A percentile compares a stretch with the other conserved stretches of the same genome.
Conservation (phyloP, 768 basidiomycete species). For the Heimioporus sp. region DNA sequence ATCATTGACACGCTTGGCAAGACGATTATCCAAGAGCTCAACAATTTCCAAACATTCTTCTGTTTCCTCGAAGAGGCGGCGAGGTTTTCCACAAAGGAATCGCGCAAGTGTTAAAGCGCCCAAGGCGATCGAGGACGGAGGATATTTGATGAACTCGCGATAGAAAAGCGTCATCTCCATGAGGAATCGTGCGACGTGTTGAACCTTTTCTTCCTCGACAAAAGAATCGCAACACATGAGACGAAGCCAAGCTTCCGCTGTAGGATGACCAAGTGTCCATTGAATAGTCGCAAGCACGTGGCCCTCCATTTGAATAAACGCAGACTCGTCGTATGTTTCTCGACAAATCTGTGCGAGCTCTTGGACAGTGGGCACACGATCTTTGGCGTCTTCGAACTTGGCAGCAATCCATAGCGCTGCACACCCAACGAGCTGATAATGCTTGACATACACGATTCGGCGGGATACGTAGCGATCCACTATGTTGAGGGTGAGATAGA, state of each 20-base stretch:
- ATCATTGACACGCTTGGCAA: slow-evolving; percentile 86
- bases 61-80: slow-evolving; percentile 80
- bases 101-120: slow-evolving; percentile 88
- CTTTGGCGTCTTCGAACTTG: slow-evolving; percentile 99
- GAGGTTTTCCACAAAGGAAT: slow-evolving; percentile 78
- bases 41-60: slow-evolving; percentile 83
- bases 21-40: slow-evolving; percentile 78
- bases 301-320: slow-evolving; percentile 99
- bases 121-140: slow-evolving; percentile 85
- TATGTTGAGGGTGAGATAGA: slow-evolving; percentile 98
- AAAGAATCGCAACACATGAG: slow-evolving; percentile 71
- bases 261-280: slow-evolving; percentile 96
- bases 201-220: slow-evolving; percentile 85
- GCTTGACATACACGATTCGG: slow-evolving; percentile 97
- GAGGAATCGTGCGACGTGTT: slow-evolving; percentile 94
- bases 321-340: slow-evolving; percentile 94
- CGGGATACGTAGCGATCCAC: slow-evolving; percentile 99
- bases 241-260: slow-evolving; percentile 96
- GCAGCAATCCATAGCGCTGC: slow-evolving; percentile 99
- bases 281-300: slow-evolving; percentile 95
- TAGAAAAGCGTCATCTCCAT: slow-evolving; percentile 99
- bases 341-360: slow-evolving; percentile 95
- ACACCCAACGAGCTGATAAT: slow-evolving; percentile 98
- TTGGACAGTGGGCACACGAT: slow-evolving; percentile 93
- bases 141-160: slow-evolving; percentile 87